Percentiles rank a stretch among this genome's conserved stretches.
phyloP scores from a whole-genome alignment of 495 filamentous ascomycete genomes.

The Xylaria bambusicola region DNA sequence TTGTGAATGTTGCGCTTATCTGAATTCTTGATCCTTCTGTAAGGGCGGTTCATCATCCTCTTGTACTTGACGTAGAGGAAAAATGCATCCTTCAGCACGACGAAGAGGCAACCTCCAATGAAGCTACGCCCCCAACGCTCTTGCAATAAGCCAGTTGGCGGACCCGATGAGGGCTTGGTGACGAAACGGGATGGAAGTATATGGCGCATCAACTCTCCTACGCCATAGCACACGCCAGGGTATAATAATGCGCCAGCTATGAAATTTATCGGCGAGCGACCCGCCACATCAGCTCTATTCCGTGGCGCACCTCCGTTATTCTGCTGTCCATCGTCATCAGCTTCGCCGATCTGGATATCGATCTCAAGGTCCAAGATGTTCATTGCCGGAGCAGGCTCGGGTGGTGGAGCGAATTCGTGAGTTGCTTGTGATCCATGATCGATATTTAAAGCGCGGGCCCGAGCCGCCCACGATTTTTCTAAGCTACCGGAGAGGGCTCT shows the following conservation, averaged over 20 bases:
- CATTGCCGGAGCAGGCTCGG: slow-evolving; percentile 32
- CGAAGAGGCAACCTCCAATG: slow-evolving; percentile 76
- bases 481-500: slow-evolving; percentile 61
- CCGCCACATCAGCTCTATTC: slow-evolving; percentile 15
- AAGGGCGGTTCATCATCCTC: slow-evolving; percentile 66
- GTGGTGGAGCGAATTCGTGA: slow-evolving; percentile 35
- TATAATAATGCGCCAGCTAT: slow-evolving; percentile 43
- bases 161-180: slow-evolving; percentile 41
- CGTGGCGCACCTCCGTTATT: slow-evolving; percentile 21
- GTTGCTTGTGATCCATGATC: slow-evolving; percentile 16
- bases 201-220: slow-evolving; percentile 68
- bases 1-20: slow-evolving; percentile 29
- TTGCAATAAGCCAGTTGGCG: slow-evolving; percentile 65
- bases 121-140: slow-evolving; percentile 77
- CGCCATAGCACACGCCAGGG: slow-evolving; percentile 48
- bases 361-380: slow-evolving; percentile 30
- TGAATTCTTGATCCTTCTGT: slow-evolving; percentile 65
- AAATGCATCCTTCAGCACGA: slow-evolving; percentile 74
- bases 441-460: slow-evolving; percentile 40
- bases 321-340: slow-evolving; percentile 14
- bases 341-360: slow-evolving; percentile 25
- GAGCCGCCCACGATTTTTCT: slow-evolving; percentile 59
- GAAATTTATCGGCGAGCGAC: slow-evolving; percentile 32
- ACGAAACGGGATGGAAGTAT: slow-evolving; percentile 66
- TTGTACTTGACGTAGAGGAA: slow-evolving; percentile 74